Evolutionary conservation across 2,329 filamentous ascomycete genomes (phyloP).

Genomic region (Penicillium sp.): DNA sequence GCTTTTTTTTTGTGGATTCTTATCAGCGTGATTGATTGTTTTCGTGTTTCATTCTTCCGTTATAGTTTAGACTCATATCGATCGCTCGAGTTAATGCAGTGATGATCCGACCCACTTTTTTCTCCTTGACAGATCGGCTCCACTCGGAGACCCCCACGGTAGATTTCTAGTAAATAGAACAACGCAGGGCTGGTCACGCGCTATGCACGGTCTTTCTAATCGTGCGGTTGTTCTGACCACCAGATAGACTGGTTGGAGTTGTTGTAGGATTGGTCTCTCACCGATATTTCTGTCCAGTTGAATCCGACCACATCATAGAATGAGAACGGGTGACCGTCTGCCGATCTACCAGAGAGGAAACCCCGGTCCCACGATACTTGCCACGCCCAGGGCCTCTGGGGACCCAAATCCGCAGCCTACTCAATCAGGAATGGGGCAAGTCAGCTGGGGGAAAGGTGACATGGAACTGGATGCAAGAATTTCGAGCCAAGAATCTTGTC

Average conservation of each 20-base stretch:
- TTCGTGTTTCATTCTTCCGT: not conserved
- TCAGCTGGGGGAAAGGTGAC: not conserved
- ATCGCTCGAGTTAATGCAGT: slow-evolving; percentile 21
- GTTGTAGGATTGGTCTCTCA: not conserved
- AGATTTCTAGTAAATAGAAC: not conserved
- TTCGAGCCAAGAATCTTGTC: not conserved
- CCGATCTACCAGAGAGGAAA: slow-evolving; percentile 1
- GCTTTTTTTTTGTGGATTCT: slow-evolving; percentile 4
- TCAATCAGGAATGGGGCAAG: not conserved
- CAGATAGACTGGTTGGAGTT: not conserved
- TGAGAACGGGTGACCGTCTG: not conserved
- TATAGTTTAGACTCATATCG: slow-evolving; percentile 23
- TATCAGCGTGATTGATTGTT: slow-evolving; percentile 9
- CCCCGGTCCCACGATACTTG: not conserved
- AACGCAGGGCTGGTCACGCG: not conserved
- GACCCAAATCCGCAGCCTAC: not conserved
- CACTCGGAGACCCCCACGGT: slow-evolving; percentile 6
- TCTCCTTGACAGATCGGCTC: slow-evolving; percentile 19
- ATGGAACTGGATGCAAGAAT: not conserved
- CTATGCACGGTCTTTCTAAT: not conserved
- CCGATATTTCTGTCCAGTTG: slow-evolving; percentile 1
- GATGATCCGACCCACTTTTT: slow-evolving; percentile 21
- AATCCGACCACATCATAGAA: not conserved
- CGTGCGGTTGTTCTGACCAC: not conserved
- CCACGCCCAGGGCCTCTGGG: not conserved